Percentiles rank a stretch among this genome's conserved stretches.
Evolutionary conservation across 768 basidiomycete species (phyloP).

Genomic region (Mycena polygramma): DNA sequence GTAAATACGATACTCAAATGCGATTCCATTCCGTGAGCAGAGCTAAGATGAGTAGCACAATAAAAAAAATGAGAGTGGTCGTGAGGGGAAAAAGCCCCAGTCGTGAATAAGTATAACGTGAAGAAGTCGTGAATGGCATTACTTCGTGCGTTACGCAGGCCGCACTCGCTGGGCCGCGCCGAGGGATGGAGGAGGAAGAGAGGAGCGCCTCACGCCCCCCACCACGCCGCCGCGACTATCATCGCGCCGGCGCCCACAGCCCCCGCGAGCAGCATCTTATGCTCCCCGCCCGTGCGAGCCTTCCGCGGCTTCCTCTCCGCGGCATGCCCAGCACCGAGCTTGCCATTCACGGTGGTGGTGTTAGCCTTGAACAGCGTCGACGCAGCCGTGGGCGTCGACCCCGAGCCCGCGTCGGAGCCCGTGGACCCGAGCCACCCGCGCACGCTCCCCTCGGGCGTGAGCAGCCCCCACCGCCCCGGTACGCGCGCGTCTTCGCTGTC

Average conservation of each 20-base stretch:
- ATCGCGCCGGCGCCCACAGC: slow-evolving; percentile 20
- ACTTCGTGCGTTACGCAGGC: too few relatives aligned
- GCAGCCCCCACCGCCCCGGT: slow-evolving; percentile 30
- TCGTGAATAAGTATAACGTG: too few relatives aligned
- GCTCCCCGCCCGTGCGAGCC: not conserved
- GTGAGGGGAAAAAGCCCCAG: too few relatives aligned
- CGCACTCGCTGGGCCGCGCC: too few relatives aligned
- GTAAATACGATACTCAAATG: too few relatives aligned
- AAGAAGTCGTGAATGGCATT: too few relatives aligned
- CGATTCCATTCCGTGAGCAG: too few relatives aligned
- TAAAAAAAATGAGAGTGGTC: too few relatives aligned
- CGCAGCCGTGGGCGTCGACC: too few relatives aligned
- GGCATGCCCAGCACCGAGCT: too few relatives aligned
- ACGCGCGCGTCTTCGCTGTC: slow-evolving; percentile 14
- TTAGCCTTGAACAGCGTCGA: not conserved
- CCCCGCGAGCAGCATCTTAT: slow-evolving; percentile 12
- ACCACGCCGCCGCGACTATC: slow-evolving; percentile 26
- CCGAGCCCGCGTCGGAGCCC: not conserved
- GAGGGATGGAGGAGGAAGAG: not conserved
- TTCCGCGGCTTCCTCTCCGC: not conserved
- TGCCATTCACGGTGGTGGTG: too few relatives aligned
- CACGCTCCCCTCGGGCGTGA: slow-evolving; percentile 37
- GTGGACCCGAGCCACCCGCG: not conserved
- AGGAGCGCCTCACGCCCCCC: slow-evolving; percentile 16
- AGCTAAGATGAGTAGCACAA: too few relatives aligned